Evolutionary conservation across 148 eudicot species (phyloP), one percentile per base, ranked within the genome.

Genomic region (Bassia scoparia): DNA sequence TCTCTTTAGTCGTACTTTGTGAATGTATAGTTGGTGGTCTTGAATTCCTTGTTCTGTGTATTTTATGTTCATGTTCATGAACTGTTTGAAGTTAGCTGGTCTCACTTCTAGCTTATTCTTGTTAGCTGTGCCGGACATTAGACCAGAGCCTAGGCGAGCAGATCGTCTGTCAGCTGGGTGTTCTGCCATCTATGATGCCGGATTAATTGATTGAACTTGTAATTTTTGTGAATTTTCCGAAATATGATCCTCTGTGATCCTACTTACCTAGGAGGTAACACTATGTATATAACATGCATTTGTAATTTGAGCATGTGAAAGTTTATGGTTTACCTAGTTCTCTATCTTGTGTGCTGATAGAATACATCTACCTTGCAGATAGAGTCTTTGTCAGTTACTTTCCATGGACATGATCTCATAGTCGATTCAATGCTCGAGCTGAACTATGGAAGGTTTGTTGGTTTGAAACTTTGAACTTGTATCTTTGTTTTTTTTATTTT

Each of bases 371-470:
- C 58, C 49, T 69, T 87, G 90, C 97, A 95, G 99, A 95, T 95
- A 70, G 99, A 95, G 78, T 95, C 99, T 72, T 78, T 95, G 16
- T 92, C 99, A 3, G 96, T 95, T 61, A 95, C 99, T 70, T 95
- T 92, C 79, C 99, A 95, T 56, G 99, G 99, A 15, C 99, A 95
- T 74, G 99, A 95, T 83, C 90, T 95, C 23, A 85, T 93, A 7
- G 91, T 93, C 76, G 98, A 93, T 83, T 84, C 98, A 56, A 83
- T 85, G 68, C 82, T 95, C 83, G 99, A 95, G 82, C 94, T 95
- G 46, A 95, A 95, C 70, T 92, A 87, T 80, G 99, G 99, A 69
- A 92, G 99, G 99, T 95, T 68, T 75, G 86, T 68, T 41, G 14
- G 20, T 20, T n/a, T n/a, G n/a, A n/a, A n/a, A 43, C 15, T 43